Conservation (phyloP, 116 monocot genomes). For the Cymodocea nodosa region DNA sequence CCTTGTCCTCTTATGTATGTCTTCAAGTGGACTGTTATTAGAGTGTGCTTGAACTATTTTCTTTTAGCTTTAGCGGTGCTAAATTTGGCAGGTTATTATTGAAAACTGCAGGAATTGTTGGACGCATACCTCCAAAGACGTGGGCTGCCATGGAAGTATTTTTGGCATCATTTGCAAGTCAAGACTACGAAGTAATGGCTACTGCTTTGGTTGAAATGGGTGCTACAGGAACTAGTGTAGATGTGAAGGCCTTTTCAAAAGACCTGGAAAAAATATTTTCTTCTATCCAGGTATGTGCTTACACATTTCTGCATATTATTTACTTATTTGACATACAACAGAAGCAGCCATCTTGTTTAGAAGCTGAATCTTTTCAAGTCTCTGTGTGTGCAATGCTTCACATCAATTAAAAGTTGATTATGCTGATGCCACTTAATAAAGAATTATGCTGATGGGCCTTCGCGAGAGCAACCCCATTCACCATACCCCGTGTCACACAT, state of each 20-base stretch:
- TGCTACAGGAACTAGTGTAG: conserved; percentile 70
- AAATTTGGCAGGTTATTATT: not conserved
- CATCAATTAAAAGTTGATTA: too few relatives aligned
- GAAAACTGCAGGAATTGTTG: conserved; percentile 72
- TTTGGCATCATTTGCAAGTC: conserved; percentile 74
- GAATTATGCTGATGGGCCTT: too few relatives aligned
- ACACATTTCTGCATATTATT: not conserved
- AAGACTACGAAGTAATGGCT: conserved; percentile 79
- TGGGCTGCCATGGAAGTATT: conserved; percentile 97
- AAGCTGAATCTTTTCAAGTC: too few relatives aligned
- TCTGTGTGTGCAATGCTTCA: too few relatives aligned
- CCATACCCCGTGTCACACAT: too few relatives aligned
- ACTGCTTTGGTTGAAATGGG: conserved; percentile 79
- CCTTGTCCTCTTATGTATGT: too few relatives aligned
- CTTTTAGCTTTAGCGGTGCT: not conserved
- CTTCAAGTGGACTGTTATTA: too few relatives aligned
- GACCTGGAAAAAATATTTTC: conserved; percentile 91
- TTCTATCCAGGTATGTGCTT: conserved; percentile 60
- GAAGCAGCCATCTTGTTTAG: too few relatives aligned
- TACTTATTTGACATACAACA: too few relatives aligned
- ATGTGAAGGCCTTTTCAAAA: conserved; percentile 66
- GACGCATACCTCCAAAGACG: conserved; percentile 82
- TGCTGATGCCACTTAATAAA: too few relatives aligned
- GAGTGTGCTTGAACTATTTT: not conserved
- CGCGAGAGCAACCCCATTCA: too few relatives aligned